These are phyloP conservation scores for Aulographum hederae DNA, from an alignment of 2,329 filamentous ascomycete genomes.

Conservation along the genomic window DNA sequence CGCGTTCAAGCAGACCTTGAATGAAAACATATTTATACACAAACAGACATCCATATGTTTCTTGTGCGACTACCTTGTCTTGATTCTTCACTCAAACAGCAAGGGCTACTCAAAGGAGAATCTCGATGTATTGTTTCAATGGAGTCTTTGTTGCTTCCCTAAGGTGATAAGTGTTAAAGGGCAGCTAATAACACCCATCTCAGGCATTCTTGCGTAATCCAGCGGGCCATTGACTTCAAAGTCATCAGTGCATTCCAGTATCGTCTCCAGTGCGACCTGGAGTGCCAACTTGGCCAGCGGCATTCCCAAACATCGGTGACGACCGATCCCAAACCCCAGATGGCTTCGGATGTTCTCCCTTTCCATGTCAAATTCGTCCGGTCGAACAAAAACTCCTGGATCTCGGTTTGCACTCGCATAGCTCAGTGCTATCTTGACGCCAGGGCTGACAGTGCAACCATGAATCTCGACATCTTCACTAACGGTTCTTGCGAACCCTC, in stretches of 20 bases:
- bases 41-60: too few relatives aligned
- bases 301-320: slow-evolving; percentile 4
- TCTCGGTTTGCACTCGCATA: slow-evolving; percentile 5
- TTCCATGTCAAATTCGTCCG: slow-evolving; percentile 2
- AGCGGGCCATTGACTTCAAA: slow-evolving; percentile 4
- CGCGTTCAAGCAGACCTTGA: too few relatives aligned
- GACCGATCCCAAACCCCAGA: slow-evolving; percentile 3
- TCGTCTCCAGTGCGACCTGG: slow-evolving; percentile 1
- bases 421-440: slow-evolving; percentile 2
- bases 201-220: slow-evolving; percentile 4
- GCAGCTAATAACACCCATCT: slow-evolving; percentile 5
- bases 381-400: slow-evolving; percentile 1
- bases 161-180: slow-evolving; percentile 2
- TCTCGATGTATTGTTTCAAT: too few relatives aligned
- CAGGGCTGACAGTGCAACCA: slow-evolving; percentile 2
- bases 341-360: slow-evolving; percentile 3
- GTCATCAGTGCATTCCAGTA: slow-evolving; percentile 1
- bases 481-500: slow-evolving; percentile 6
- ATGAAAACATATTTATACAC: too few relatives aligned
- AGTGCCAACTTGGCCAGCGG: slow-evolving; percentile 3
- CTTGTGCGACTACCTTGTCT: too few relatives aligned
- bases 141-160: too few relatives aligned
- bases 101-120: too few relatives aligned
- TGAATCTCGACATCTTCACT: slow-evolving; percentile 2
- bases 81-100: too few relatives aligned